Conservation (phyloP, 192 early-diverging fungal genomes). For the Coemansia sp. region DNA sequence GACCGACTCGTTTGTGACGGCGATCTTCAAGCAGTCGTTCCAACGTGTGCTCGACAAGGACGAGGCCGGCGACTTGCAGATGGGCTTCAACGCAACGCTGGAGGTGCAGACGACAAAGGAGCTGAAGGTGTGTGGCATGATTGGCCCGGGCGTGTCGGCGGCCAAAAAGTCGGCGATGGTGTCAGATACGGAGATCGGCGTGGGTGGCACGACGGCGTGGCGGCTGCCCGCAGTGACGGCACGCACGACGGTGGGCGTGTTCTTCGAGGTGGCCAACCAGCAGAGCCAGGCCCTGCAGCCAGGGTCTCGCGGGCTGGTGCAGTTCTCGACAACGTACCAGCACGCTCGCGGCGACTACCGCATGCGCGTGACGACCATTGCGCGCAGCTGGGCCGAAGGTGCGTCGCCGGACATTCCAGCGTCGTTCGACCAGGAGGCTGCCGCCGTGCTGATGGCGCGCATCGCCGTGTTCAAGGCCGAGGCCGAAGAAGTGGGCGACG, state of each 20-base stretch:
- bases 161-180: constrained; percentile 89
- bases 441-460: constrained; percentile 95
- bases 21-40: constrained; percentile 98
- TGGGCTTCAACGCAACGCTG: constrained; percentile 96
- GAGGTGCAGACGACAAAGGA: constrained; percentile 97
- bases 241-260: constrained; percentile 81
- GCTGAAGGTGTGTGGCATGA: constrained; percentile 92
- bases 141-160: constrained; percentile 90
- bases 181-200: constrained; percentile 97
- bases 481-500: constrained; percentile 95
- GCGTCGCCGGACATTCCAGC: constrained; percentile 79
- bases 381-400: constrained; percentile 83
- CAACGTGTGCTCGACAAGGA: constrained; percentile 93
- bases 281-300: constrained; percentile 76
- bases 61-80: constrained; percentile 77
- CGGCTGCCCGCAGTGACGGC: constrained; percentile 86
- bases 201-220: constrained; percentile 94
- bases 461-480: constrained; percentile 97
- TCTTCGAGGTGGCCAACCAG: constrained; percentile 96
- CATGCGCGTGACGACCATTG: constrained; percentile 92
- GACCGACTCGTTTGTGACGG: constrained; percentile 91
- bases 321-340: constrained; percentile 95
- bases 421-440: constrained; percentile 97
- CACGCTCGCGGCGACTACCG: constrained; percentile 87
- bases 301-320: constrained; percentile 83